phyloP scores from a whole-genome alignment of 2,329 filamentous ascomycete species.

The Tolypocladium paradoxum region DNA sequence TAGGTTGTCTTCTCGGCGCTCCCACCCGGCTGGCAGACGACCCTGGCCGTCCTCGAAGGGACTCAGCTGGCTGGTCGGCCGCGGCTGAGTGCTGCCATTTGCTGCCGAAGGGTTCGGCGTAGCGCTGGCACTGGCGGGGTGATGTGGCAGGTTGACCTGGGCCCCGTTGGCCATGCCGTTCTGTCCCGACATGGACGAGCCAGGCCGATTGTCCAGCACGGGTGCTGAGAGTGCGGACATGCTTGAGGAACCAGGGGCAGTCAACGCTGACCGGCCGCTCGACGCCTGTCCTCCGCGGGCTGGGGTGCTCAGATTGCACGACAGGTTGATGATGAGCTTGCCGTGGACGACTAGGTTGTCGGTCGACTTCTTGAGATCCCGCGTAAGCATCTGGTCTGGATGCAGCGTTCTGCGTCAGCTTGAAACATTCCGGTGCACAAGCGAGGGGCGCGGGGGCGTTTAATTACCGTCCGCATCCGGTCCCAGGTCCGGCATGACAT shows the following conservation, averaged over 20 bases:
- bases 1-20: conserved; percentile 87
- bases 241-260: conserved; percentile 31
- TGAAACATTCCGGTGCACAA: conserved; percentile 12
- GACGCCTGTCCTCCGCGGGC: conserved; percentile 40
- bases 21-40: conserved; percentile 85
- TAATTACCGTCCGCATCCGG: conserved; percentile 75
- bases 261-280: conserved; percentile 34
- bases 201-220: conserved; percentile 35
- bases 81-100: conserved; percentile 21
- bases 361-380: conserved; percentile 94
- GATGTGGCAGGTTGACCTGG: conserved; percentile 29
- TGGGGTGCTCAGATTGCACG: conserved; percentile 72
- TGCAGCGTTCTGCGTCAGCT: conserved; percentile 9
- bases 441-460: conserved; percentile 3
- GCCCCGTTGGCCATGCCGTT: conserved; percentile 33
- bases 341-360: conserved; percentile 97
- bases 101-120: conserved; percentile 15
- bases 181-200: conserved; percentile 40
- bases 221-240: conserved; percentile 33
- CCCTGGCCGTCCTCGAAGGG: conserved; percentile 97
- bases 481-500: conserved; percentile 75
- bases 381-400: conserved; percentile 96
- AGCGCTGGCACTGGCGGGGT: conserved; percentile 36
- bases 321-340: conserved; percentile 93
- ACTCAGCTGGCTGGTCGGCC: conserved; percentile 47